A percentile compares a stretch with the other conserved stretches of the same genome.
Conservation (phyloP, 2,329 filamentous ascomycete genomes). For the Stagonosporopsis cucurbitacearum region DNA sequence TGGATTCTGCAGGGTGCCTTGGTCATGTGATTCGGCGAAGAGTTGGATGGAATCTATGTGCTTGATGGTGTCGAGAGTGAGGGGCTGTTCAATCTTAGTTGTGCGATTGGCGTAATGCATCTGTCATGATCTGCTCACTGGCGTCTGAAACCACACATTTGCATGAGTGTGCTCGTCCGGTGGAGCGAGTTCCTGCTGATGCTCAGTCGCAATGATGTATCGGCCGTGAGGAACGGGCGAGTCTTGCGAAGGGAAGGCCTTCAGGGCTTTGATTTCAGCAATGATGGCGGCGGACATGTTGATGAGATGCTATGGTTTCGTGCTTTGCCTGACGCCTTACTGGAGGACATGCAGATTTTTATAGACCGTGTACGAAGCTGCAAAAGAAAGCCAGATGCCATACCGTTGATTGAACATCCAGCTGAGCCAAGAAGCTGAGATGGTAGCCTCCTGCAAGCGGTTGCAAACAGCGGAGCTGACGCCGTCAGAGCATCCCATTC, state of each 20-base stretch:
- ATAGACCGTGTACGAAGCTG: neutral
- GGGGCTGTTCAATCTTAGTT: neutral
- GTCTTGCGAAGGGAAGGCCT: neutral
- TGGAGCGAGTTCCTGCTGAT: neutral
- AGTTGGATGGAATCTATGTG: neutral
- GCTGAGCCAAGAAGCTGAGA: neutral
- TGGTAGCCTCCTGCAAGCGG: neutral
- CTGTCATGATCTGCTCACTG: neutral
- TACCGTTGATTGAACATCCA: neutral
- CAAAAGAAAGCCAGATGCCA: neutral
- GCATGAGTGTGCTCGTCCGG: neutral
- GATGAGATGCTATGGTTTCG: neutral
- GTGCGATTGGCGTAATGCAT: neutral
- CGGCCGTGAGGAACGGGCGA: neutral
- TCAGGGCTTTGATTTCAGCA: neutral
- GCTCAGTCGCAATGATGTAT: neutral
- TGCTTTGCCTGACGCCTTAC: neutral
- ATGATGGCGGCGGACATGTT: neutral
- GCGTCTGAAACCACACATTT: neutral
- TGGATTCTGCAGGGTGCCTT: neutral
- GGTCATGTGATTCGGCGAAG: neutral
- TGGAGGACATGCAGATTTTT: neutral
- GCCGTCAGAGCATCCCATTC: neutral
- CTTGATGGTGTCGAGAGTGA: neutral
- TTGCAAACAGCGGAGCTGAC: neutral